A percentile compares a stretch with the other conserved stretches of the same genome.
phyloP scores from a whole-genome alignment of 495 filamentous ascomycete genomes.

The Penicillium egyptiacum region DNA sequence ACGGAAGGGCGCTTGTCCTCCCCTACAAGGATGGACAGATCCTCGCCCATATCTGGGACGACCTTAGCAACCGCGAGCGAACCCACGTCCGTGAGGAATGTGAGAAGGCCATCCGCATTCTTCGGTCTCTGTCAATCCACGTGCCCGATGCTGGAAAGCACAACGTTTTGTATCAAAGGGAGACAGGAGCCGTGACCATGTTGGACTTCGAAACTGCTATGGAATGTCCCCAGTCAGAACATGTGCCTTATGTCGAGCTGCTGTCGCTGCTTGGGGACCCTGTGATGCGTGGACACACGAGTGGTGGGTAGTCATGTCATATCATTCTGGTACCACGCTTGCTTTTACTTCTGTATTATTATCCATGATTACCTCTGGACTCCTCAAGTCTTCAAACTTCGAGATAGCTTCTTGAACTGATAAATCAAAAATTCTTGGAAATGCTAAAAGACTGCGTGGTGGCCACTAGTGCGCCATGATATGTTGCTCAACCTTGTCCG shows the following conservation, averaged over 20 bases:
- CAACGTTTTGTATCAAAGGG: conserved; percentile 3
- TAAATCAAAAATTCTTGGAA: too few relatives aligned
- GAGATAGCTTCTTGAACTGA: too few relatives aligned
- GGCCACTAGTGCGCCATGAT: too few relatives aligned
- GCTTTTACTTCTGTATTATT: too few relatives aligned
- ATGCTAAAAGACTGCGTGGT: too few relatives aligned
- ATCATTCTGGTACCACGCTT: too few relatives aligned
- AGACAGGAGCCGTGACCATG: conserved; percentile 2
- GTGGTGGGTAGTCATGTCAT: too few relatives aligned
- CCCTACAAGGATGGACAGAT: conserved; percentile 2
- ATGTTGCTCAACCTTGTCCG: too few relatives aligned
- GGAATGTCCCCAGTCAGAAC: neutral
- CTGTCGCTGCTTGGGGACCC: too few relatives aligned
- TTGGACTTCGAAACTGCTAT: conserved; percentile 8
- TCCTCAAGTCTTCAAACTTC: too few relatives aligned
- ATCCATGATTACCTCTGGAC: too few relatives aligned
- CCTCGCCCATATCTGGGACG: neutral
- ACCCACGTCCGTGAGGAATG: conserved; percentile 4
- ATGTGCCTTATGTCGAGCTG: conserved; percentile 1
- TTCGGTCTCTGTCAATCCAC: conserved; percentile 1
- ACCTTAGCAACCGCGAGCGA: neutral
- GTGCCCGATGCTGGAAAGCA: conserved; percentile 1
- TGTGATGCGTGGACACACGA: too few relatives aligned
- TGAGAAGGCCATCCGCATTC: conserved; percentile 2
- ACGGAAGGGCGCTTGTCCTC: conserved; percentile 5